phyloP scores from a whole-genome alignment of 352 stramenopile genomes.

The Pythium folliculosum region DNA sequence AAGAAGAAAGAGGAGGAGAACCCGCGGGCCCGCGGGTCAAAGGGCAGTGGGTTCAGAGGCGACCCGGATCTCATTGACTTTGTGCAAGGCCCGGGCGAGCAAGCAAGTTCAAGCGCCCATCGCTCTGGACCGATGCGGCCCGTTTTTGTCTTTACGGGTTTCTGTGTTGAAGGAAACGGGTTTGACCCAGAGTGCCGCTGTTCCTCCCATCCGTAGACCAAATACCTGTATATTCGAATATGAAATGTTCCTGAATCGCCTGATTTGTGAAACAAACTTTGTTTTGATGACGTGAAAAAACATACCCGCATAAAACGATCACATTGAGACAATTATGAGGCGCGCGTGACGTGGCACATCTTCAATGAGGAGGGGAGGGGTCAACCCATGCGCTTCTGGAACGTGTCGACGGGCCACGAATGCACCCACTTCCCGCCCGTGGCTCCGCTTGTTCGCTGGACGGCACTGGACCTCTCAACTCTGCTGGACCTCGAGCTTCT shows the following conservation, averaged over 20 bases:
- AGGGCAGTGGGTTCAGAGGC: conserved; percentile 10
- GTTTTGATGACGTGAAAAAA: conserved; percentile 2
- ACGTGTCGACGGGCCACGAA: neutral
- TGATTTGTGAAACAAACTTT: conserved; percentile 9
- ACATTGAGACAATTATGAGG: neutral
- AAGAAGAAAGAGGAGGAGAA: conserved; percentile 7
- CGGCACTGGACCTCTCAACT: conserved; percentile 14
- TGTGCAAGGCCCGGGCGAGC: neutral
- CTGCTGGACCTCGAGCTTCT: conserved; percentile 40
- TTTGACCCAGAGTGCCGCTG: conserved; percentile 2
- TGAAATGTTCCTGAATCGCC: neutral
- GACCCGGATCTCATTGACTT: conserved; percentile 13
- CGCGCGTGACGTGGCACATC: conserved; percentile 22
- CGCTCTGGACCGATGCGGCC: neutral
- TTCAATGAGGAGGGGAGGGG: conserved; percentile 7
- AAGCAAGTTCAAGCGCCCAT: conserved; percentile 6
- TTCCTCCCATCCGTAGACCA: neutral
- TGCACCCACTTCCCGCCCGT: neutral
- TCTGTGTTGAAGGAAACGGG: conserved; percentile 23
- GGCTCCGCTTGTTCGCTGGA: neutral
- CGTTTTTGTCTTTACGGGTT: conserved; percentile 9
- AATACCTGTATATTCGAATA: neutral
- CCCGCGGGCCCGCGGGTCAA: too few species aligned
- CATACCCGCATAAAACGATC: conserved; percentile 11
- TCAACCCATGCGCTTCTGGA: conserved; percentile 6